phyloP scores from a whole-genome alignment of 176 grass and related monocot genomes.

The Olyra latifolia region DNA sequence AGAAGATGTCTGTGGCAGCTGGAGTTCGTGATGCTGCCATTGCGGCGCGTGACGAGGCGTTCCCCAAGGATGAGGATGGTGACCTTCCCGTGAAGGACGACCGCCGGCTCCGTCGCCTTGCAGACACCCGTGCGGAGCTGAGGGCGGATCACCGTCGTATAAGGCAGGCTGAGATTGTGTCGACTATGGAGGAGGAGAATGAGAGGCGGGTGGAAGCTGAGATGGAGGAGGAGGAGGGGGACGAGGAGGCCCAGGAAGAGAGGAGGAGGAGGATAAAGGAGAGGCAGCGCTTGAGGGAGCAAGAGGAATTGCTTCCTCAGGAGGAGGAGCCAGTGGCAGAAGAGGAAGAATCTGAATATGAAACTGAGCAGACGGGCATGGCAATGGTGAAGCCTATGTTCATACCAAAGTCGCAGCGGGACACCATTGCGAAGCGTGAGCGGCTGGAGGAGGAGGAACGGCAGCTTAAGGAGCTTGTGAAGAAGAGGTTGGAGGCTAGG shows the following conservation, averaged over 20 bases:
- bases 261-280: conserved; percentile 67
- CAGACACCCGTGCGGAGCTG: conserved; percentile 55
- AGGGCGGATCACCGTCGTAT: conserved; percentile 80
- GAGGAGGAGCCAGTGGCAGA: conserved; percentile 64
- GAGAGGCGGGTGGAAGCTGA: conserved; percentile 58
- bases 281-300: conserved; percentile 59
- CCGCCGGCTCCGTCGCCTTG: conserved; percentile 63
- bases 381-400: conserved; percentile 13
- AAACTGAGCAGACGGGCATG: conserved; percentile 80
- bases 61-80: conserved; percentile 45
- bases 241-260: conserved; percentile 80
- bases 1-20: too few relatives aligned
- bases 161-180: conserved; percentile 85
- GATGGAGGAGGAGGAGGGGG: conserved; percentile 69
- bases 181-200: conserved; percentile 66
- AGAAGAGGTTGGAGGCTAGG: conserved; percentile 76
- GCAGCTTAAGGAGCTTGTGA: conserved; percentile 79
- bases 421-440: conserved; percentile 89
- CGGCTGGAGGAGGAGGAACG: conserved; percentile 86
- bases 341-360: conserved; percentile 91
- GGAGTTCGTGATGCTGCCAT: too few relatives aligned
- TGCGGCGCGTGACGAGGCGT: too few relatives aligned
- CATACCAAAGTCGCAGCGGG: conserved; percentile 84
- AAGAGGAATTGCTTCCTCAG: conserved; percentile 71
- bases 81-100: conserved; percentile 63